phyloP scores from a whole-genome alignment of 1,284 basidiomycete species.

The Gomphus sp. region DNA sequence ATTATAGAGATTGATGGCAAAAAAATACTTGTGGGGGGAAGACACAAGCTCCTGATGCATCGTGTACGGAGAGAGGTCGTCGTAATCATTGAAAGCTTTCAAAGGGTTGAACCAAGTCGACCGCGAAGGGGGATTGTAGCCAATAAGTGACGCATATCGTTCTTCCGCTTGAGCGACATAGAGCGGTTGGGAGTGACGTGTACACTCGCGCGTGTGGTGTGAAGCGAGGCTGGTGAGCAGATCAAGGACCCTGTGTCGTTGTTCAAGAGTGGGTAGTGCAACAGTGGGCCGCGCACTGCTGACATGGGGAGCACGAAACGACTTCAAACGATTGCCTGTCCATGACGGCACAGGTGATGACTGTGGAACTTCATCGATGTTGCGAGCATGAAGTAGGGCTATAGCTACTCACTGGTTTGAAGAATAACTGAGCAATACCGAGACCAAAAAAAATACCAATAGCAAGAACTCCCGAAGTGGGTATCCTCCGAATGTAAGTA shows the following conservation, averaged over 20 bases:
- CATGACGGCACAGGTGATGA: slow-evolving; percentile 12
- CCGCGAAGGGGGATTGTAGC: slow-evolving; percentile 48
- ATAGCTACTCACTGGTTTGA: slow-evolving; percentile 16
- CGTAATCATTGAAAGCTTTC: slow-evolving; percentile 34
- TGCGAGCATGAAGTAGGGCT: not conserved
- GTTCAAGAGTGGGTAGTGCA: slow-evolving; percentile 62
- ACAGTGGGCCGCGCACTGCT: slow-evolving; percentile 23
- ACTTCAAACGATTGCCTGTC: slow-evolving; percentile 14
- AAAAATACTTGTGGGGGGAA: slow-evolving; percentile 89
- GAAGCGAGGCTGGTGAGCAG: slow-evolving; percentile 79
- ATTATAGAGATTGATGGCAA: slow-evolving; percentile 96
- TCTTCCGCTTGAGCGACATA: slow-evolving; percentile 80
- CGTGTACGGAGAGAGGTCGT: slow-evolving; percentile 21
- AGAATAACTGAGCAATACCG: slow-evolving; percentile 46
- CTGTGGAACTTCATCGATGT: not conserved
- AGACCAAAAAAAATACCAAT: slow-evolving; percentile 63
- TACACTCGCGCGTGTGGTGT: slow-evolving; percentile 88
- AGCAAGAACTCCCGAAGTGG: slow-evolving; percentile 45
- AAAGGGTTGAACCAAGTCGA: slow-evolving; percentile 55
- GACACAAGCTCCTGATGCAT: slow-evolving; percentile 31
- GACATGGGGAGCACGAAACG: slow-evolving; percentile 14
- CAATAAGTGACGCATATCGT: slow-evolving; percentile 75
- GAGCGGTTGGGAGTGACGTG: slow-evolving; percentile 69
- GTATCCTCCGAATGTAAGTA: slow-evolving; percentile 24
- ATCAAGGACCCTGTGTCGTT: slow-evolving; percentile 77